These are phyloP conservation scores for Flaveria floridana DNA, from an alignment of 140 eudicot species.

Conservation along the genomic window DNA sequence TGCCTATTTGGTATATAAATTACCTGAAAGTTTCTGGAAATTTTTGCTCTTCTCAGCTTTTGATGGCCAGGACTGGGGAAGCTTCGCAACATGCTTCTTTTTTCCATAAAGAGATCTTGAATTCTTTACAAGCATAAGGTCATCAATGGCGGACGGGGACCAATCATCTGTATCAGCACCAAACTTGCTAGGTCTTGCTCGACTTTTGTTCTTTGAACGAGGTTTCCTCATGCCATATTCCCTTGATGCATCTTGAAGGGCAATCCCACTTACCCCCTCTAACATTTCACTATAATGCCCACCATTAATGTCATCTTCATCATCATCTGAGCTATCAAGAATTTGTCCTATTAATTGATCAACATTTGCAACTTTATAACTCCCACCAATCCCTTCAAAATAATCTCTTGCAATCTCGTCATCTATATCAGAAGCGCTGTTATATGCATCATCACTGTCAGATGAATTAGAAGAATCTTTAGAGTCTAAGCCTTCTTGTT, in stretches of 20 bases:
- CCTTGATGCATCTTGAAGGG: conserved; percentile 85
- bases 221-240: conserved; percentile 64
- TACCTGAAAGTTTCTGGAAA: conserved; percentile 63
- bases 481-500: conserved; percentile 56
- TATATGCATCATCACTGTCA: conserved; percentile 55
- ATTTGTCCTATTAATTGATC: conserved; percentile 43
- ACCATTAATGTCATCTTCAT: conserved; percentile 37
- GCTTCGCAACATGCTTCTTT: conserved; percentile 59
- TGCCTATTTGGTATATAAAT: background rate
- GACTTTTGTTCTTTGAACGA: conserved; percentile 47
- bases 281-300: conserved; percentile 48
- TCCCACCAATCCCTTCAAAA: conserved; percentile 87
- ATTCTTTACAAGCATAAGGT: conserved; percentile 66
- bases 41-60: conserved; percentile 65
- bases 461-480: conserved; percentile 54
- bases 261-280: conserved; percentile 68
- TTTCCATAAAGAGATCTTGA: conserved; percentile 65
- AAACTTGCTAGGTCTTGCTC: conserved; percentile 30
- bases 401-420: conserved; percentile 86
- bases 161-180: conserved; percentile 35
- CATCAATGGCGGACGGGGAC: conserved; percentile 55
- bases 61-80: conserved; percentile 83
- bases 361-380: conserved; percentile 48
- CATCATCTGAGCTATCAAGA: conserved; percentile 43
- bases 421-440: conserved; percentile 62